Evolutionary conservation across 495 filamentous ascomycete genomes (phyloP), one percentile per base, ranked within the genome.

Genomic region (Paragyromitra xinjiangensis): DNA sequence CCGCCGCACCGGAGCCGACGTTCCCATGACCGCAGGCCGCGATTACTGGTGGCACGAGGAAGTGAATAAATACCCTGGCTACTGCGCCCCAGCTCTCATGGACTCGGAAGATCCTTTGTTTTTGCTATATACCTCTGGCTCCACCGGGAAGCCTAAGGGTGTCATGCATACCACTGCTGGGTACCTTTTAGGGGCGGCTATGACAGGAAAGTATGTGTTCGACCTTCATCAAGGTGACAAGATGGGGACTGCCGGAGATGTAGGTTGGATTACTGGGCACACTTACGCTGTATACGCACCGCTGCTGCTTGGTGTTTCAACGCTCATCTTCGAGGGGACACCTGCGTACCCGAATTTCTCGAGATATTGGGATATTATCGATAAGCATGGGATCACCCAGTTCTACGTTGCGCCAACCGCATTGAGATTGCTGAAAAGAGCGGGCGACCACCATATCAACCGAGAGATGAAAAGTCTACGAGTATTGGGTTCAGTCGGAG

Each of bases 231-330:
- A 94, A 61, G 90, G 90, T 64, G 95, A 99, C 84, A 89, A 88
- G 69, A 98, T 94, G 87, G 98, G 98, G 89, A 98, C 95, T 81
- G 95, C 93, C 84, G 96, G 96, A 83, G 95, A 99, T 83, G 94
- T 99, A 64, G 95, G 95, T 79, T 99, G 95, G 95, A 98, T 99
- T 82, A 98, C 96, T 58, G 95, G 95, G n/a, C 95, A 99, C 85
- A 97, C 95, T 59, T 99, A 99, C 82, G 95, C 97, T 63, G 95
- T 99, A 39, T 99, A 99, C 82, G 93, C 95, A 11, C 95, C 95
- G 68, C 88, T 99, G 55, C 87, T 99, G 4, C 88, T 98, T 51
- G 95, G 95, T 86, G 91, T 97, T 75, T 88, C 95, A 29, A 98
- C 95, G 3, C 93, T 99, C 29, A 95, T 99, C n/a, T 99, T 98